A percentile compares a stretch with the other conserved stretches of the same genome.
phyloP scores from a whole-genome alignment of 441 rosid species.

The Flueggea neowawraea region DNA sequence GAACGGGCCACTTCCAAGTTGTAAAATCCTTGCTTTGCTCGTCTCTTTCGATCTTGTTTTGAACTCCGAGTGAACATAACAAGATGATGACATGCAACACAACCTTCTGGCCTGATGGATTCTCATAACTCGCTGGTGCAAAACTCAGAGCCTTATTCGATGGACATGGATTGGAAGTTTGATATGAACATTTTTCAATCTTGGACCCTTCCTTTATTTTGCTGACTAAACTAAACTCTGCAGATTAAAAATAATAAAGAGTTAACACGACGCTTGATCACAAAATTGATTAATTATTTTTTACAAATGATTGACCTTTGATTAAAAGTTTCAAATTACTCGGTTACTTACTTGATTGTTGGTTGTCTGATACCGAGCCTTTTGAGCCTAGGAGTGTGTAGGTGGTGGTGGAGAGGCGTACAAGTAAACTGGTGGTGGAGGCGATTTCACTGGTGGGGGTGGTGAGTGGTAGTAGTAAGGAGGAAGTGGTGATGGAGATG shows the following conservation, averaged over 20 bases:
- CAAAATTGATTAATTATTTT: background rate
- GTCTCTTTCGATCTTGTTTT: too few species aligned
- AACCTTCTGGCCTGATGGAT: constrained; percentile 34
- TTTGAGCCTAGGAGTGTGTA: constrained; percentile 42
- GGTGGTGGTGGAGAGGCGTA: constrained; percentile 71
- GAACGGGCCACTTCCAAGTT: constrained; percentile 12
- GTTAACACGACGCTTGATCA: background rate
- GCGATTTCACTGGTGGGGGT: constrained; percentile 36
- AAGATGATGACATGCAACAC: constrained; percentile 39
- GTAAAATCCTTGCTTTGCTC: constrained; percentile 1
- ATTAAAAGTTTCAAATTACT: background rate
- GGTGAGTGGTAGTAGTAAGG: constrained; percentile 41
- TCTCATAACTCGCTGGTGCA: constrained; percentile 14
- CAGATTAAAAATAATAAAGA: background rate
- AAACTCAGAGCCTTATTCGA: constrained; percentile 44
- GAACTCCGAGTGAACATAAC: constrained; percentile 21
- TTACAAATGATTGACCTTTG: background rate
- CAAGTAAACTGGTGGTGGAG: constrained; percentile 51
- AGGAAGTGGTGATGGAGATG: constrained; percentile 25
- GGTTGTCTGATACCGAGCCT: constrained; percentile 20
- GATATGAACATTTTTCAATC: constrained; percentile 27
- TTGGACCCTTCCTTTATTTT: constrained; percentile 67
- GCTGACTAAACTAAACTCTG: constrained; percentile 52
- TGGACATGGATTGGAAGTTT: constrained; percentile 29
- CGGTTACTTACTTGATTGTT: constrained; percentile 42